phyloP scores from a whole-genome alignment of 352 stramenopile genomes.

The Phytopythium boreale region DNA sequence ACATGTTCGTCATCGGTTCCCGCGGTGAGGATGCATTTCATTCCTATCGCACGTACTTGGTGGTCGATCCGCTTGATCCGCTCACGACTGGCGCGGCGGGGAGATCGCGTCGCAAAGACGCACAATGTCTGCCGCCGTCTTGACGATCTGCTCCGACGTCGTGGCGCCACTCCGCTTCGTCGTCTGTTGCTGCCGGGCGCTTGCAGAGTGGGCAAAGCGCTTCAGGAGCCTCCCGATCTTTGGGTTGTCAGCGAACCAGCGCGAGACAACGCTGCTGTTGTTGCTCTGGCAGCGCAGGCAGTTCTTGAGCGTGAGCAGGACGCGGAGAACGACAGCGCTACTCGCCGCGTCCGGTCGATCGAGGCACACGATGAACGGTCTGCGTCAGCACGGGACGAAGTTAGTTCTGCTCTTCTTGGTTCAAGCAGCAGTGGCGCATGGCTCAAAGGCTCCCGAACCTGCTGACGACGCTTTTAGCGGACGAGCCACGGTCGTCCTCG shows the following conservation, averaged over 20 bases:
- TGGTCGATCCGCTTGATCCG: neutral
- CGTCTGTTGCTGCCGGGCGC: neutral
- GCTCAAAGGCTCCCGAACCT: slow-evolving; percentile 13
- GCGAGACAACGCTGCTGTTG: slow-evolving; percentile 13
- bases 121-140: slow-evolving; percentile 44
- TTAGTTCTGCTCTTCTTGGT: neutral
- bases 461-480: slow-evolving; percentile 10
- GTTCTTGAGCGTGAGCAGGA: slow-evolving; percentile 59
- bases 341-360: slow-evolving; percentile 11
- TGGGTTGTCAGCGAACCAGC: slow-evolving; percentile 29
- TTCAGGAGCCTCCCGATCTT: slow-evolving; percentile 10
- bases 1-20: neutral
- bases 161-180: neutral
- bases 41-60: neutral
- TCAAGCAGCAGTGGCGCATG: neutral
- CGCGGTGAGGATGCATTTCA: too few species aligned
- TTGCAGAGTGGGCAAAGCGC: slow-evolving; percentile 3
- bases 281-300: slow-evolving; percentile 47
- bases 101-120: slow-evolving; percentile 14
- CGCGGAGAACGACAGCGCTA: slow-evolving; percentile 35
- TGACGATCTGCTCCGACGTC: slow-evolving; percentile 37
- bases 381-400: slow-evolving; percentile 7
- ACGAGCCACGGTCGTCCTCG: slow-evolving; percentile 3
- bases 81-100: neutral
- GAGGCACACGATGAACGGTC: slow-evolving; percentile 25